Percentiles rank a stretch among this genome's conserved stretches.
phyloP scores from a whole-genome alignment of 441 rosid genomes.

The Cnidoscolus chayamansa region DNA sequence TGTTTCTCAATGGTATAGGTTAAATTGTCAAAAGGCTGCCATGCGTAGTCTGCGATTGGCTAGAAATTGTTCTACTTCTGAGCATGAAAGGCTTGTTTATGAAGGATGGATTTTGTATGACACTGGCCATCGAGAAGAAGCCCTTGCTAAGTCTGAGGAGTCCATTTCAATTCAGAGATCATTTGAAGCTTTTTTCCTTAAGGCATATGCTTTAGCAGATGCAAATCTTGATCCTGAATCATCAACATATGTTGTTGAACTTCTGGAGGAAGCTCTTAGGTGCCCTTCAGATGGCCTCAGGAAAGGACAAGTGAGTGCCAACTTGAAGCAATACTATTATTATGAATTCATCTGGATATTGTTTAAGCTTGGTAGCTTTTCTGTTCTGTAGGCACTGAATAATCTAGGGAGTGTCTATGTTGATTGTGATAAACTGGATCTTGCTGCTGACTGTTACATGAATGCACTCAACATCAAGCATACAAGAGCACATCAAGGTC shows the following conservation, averaged over 20 bases:
- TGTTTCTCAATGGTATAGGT: conserved; percentile 41
- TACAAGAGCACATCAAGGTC: conserved; percentile 95
- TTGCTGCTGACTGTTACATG: conserved; percentile 84
- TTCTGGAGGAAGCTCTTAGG: conserved; percentile 87
- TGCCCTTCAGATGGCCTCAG: conserved; percentile 99
- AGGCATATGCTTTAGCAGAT: conserved; percentile 89
- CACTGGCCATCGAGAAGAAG: conserved; percentile 94
- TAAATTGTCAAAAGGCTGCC: conserved; percentile 94
- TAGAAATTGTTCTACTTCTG: conserved; percentile 70
- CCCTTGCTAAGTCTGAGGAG: conserved; percentile 87
- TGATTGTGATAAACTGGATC: conserved; percentile 87
- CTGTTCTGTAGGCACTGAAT: conserved; percentile 70
- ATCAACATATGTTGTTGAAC: conserved; percentile 67
- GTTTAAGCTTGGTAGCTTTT: conserved; percentile 7
- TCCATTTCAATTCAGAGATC: conserved; percentile 84
- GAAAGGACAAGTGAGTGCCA: conserved; percentile 81
- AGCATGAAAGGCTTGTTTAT: conserved; percentile 88
- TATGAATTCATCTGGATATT: conserved; percentile 5
- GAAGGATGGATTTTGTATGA: conserved; percentile 98
- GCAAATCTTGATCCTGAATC: conserved; percentile 66
- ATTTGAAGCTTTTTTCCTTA: conserved; percentile 95
- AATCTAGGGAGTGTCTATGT: conserved; percentile 86
- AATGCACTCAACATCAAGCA: conserved; percentile 91
- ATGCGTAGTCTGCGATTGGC: conserved; percentile 89
- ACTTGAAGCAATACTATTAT: conserved; percentile 3